A percentile compares a stretch with the other conserved stretches of the same genome.
Conservation (phyloP, 202 grass and related monocot species). For the Panicum hallii region DNA sequence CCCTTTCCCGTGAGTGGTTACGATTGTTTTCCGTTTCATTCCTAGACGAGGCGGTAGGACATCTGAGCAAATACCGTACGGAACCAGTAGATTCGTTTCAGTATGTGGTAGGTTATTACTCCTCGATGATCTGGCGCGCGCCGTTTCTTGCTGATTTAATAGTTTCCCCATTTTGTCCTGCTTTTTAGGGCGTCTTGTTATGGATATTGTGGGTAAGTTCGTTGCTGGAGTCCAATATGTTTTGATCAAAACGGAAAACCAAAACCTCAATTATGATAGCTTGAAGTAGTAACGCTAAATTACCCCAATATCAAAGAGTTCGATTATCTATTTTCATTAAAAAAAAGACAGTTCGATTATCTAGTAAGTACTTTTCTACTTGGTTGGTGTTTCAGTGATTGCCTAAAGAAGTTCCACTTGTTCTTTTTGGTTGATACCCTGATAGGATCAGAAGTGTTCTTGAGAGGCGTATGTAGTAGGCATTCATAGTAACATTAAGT, state of each 20-base stretch:
- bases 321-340: neutral
- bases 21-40: neutral
- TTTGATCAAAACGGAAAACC: neutral
- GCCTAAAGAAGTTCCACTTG: neutral
- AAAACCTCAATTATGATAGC: slow-evolving; percentile 5
- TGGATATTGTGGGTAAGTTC: neutral
- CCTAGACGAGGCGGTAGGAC: neutral
- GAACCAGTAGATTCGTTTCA: neutral
- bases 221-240: neutral
- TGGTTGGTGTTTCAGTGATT: neutral
- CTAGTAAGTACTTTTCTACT: too few relatives aligned
- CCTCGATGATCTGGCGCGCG: neutral
- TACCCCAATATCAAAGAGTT: neutral
- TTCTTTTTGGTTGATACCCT: neutral
- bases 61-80: neutral
- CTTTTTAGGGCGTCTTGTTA: neutral
- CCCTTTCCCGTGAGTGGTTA: neutral
- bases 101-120: neutral
- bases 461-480: neutral
- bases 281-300: neutral
- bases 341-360: neutral
- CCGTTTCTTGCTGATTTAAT: neutral
- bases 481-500: neutral
- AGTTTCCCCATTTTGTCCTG: neutral
- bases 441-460: neutral